Percentiles rank a stretch among this genome's conserved stretches.
These are phyloP conservation scores for Pseudognaphalium luteoalbum DNA, from an alignment of 129 eudicot species.

Conservation along the genomic window DNA sequence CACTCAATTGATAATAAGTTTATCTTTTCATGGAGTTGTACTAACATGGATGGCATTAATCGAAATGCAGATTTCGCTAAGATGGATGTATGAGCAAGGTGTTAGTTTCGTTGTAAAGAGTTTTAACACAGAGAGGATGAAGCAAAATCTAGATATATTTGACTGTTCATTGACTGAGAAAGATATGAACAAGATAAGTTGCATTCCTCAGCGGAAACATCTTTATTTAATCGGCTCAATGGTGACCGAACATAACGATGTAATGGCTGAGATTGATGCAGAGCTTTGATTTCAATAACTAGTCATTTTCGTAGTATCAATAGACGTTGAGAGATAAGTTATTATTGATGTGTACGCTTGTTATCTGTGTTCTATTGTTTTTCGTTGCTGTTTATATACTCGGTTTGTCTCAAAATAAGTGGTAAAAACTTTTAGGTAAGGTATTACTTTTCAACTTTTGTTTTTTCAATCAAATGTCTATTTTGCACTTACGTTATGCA, in stretches of 20 bases:
- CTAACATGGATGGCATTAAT: background rate
- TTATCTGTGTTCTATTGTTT: no score
- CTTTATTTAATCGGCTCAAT: slow-evolving; percentile 11
- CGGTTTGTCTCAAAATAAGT: no score
- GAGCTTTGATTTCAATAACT: slow-evolving; percentile 28
- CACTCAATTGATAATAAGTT: no score
- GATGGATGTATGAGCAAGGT: slow-evolving; percentile 64
- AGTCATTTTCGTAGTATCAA: no score
- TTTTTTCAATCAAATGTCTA: no score
- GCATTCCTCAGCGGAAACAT: slow-evolving; percentile 43
- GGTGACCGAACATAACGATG: slow-evolving; percentile 33
- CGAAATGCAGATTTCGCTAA: slow-evolving; percentile 37
- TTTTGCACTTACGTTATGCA: no score
- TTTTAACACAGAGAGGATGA: slow-evolving; percentile 53
- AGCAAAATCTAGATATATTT: slow-evolving; percentile 43
- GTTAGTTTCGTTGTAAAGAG: slow-evolving; percentile 47
- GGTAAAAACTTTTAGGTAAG: no score
- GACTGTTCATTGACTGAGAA: slow-evolving; percentile 42
- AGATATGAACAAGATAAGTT: slow-evolving; percentile 38
- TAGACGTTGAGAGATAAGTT: no score
- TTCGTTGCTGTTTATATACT: no score
- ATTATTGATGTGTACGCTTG: no score
- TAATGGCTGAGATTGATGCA: slow-evolving; percentile 43
- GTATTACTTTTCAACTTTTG: no score
- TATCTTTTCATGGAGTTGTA: background rate